Conservation (phyloP, 2,329 filamentous ascomycete genomes). For the Fusarium torreyae region DNA sequence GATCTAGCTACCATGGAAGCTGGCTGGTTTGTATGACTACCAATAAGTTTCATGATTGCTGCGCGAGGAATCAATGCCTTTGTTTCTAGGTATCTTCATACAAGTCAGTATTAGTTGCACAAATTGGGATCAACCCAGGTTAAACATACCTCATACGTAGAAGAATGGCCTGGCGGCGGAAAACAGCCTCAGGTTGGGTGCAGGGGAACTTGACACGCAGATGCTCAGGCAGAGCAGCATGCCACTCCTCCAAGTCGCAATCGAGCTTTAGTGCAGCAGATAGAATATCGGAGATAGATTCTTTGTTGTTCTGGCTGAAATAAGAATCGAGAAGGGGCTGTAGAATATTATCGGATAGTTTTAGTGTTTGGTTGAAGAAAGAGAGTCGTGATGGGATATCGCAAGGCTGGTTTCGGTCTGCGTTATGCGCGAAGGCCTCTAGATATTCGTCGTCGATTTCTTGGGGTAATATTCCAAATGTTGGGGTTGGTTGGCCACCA, state of each 20-base stretch:
- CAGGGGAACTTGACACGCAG: conserved; percentile 38
- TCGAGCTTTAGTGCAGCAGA: conserved; percentile 40
- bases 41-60: conserved; percentile 44
- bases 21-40: conserved; percentile 18
- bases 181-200: conserved; percentile 35
- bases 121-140: fast-evolving
- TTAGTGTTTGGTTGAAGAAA: conserved; percentile 44
- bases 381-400: conserved; percentile 43
- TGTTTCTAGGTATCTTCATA: conserved; percentile 43
- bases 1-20: conserved; percentile 35
- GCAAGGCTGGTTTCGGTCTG: conserved; percentile 33
- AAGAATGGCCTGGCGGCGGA: conserved; percentile 46
- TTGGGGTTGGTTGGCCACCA: conserved; percentile 19
- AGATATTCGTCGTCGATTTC: conserved; percentile 48
- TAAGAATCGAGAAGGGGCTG: conserved; percentile 41
- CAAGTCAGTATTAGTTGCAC: conserved; percentile 4
- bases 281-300: conserved; percentile 28
- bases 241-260: conserved; percentile 44
- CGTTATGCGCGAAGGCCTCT: conserved; percentile 22
- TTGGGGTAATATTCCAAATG: conserved; percentile 38
- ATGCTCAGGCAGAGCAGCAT: conserved; percentile 40
- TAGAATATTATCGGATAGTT: conserved; percentile 40
- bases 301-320: conserved; percentile 23
- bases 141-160: conserved; percentile 40
- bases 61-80: conserved; percentile 42